Conservation (phyloP, 306 rosid genomes). For the Arachis stenosperma region DNA sequence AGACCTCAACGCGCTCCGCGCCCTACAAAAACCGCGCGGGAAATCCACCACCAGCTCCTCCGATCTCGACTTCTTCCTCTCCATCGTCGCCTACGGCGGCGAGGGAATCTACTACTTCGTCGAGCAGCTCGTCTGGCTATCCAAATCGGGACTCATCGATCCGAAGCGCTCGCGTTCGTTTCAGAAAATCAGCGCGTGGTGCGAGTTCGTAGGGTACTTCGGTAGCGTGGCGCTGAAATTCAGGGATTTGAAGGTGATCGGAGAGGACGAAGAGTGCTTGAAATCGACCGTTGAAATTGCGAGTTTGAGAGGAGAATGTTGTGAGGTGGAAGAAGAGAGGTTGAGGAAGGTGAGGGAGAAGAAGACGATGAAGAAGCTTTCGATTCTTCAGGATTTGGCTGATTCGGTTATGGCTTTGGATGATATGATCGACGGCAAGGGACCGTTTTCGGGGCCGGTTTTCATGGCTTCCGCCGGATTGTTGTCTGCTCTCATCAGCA, state of each 20-base stretch:
- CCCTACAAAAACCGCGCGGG: slow-evolving; percentile 33
- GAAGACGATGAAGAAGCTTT: slow-evolving; percentile 67
- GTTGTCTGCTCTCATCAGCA: slow-evolving; percentile 77
- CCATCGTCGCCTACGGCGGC: slow-evolving; percentile 73
- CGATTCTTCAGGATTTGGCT: slow-evolving; percentile 85
- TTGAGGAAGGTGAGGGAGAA: slow-evolving; percentile 59
- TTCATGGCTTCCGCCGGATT: slow-evolving; percentile 72
- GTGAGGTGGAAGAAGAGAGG: slow-evolving; percentile 48
- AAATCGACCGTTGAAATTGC: slow-evolving; percentile 50
- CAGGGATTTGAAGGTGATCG: slow-evolving; percentile 54
- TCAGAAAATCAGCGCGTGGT: slow-evolving; percentile 38
- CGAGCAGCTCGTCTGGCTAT: slow-evolving; percentile 87
- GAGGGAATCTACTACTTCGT: slow-evolving; percentile 81
- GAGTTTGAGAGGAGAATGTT: slow-evolving; percentile 31
- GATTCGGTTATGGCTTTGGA: slow-evolving; percentile 84
- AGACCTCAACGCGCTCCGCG: slow-evolving; percentile 70
- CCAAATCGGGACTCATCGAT: slow-evolving; percentile 64
- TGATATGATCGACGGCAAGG: slow-evolving; percentile 73
- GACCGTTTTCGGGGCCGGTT: slow-evolving; percentile 56
- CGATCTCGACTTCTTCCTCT: slow-evolving; percentile 23
- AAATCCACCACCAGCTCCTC: neutral
- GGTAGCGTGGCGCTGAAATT: slow-evolving; percentile 54
- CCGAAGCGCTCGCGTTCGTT: neutral
- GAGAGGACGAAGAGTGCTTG: slow-evolving; percentile 63
- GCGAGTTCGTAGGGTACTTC: slow-evolving; percentile 39